These are phyloP conservation scores for Thalassiosira livingstoniorum DNA, from an alignment of 352 stramenopile species.

Conservation along the genomic window DNA sequence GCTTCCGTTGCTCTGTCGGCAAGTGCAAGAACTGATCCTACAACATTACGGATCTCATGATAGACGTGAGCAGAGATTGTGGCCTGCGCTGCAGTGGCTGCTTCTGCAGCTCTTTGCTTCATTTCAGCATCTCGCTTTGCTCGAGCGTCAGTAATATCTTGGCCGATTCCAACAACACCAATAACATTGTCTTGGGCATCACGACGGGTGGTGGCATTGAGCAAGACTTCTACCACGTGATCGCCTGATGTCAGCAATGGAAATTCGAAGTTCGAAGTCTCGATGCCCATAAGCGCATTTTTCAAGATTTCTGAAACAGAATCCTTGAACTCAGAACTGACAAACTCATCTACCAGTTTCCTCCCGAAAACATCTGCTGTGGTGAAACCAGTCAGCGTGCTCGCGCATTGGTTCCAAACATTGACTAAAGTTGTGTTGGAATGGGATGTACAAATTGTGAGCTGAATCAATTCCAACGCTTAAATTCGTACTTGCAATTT, in stretches of 20 bases:
- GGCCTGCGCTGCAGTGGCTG: conserved; percentile 76
- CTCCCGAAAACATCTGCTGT: conserved; percentile 89
- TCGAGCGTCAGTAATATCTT: conserved; percentile 90
- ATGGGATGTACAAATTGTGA: background rate
- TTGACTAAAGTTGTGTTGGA: no score
- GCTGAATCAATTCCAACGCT: conserved; percentile 33
- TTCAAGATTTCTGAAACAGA: conserved; percentile 83
- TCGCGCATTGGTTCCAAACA: conserved; percentile 75
- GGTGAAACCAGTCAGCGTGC: conserved; percentile 88
- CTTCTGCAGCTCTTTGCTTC: conserved; percentile 76
- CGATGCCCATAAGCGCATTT: conserved; percentile 70
- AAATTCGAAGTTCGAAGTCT: conserved; percentile 87
- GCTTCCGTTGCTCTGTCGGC: conserved; percentile 60
- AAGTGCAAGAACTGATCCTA: conserved; percentile 61
- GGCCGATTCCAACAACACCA: conserved; percentile 91
- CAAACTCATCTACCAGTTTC: conserved; percentile 88
- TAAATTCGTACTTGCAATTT: conserved; percentile 89
- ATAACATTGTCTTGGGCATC: conserved; percentile 92
- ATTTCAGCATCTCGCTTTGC: conserved; percentile 82
- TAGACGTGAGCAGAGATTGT: conserved; percentile 69
- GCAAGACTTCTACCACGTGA: conserved; percentile 71
- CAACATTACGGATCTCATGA: conserved; percentile 70
- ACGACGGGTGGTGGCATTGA: conserved; percentile 86
- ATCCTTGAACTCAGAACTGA: conserved; percentile 87
- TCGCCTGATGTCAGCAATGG: conserved; percentile 87